Evolutionary conservation across 345 rosid genomes (phyloP).

Genomic region (Euphorbia lathyris): DNA sequence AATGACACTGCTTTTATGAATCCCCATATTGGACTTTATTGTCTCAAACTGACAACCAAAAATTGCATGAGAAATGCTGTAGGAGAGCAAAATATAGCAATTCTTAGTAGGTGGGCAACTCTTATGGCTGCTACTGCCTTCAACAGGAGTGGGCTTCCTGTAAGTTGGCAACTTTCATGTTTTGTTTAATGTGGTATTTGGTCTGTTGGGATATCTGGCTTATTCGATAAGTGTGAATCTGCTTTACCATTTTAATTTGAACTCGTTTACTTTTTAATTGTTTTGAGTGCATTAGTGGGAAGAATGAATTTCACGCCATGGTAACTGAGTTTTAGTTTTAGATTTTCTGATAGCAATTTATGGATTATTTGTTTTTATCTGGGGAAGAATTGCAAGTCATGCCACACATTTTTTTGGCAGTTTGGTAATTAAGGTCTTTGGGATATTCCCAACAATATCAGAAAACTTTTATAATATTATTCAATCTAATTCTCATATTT

Average conservation of each 20-base stretch:
- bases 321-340: background rate
- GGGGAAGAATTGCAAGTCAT: constrained; percentile 5
- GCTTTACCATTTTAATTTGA: too few relatives aligned
- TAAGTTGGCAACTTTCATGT: constrained; percentile 40
- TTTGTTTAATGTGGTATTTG: background rate
- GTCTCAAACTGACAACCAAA: constrained; percentile 53
- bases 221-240: background rate
- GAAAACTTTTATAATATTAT: background rate
- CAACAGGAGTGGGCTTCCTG: constrained; percentile 84
- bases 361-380: background rate
- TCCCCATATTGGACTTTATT: constrained; percentile 73
- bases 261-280: background rate
- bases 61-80: constrained; percentile 57
- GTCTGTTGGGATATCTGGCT: constrained; percentile 3
- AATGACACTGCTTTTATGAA: constrained; percentile 64
- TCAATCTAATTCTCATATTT: background rate
- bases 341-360: background rate
- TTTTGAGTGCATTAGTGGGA: background rate
- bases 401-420: background rate
- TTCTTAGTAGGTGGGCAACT: constrained; percentile 76
- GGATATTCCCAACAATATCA: background rate
- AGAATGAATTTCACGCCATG: background rate
- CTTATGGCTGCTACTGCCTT: constrained; percentile 72
- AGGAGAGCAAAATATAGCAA: constrained; percentile 65
- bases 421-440: background rate